Evolutionary conservation across 2,329 filamentous ascomycete species (phyloP).

Genomic region (Fusarium pseudograminearum): DNA sequence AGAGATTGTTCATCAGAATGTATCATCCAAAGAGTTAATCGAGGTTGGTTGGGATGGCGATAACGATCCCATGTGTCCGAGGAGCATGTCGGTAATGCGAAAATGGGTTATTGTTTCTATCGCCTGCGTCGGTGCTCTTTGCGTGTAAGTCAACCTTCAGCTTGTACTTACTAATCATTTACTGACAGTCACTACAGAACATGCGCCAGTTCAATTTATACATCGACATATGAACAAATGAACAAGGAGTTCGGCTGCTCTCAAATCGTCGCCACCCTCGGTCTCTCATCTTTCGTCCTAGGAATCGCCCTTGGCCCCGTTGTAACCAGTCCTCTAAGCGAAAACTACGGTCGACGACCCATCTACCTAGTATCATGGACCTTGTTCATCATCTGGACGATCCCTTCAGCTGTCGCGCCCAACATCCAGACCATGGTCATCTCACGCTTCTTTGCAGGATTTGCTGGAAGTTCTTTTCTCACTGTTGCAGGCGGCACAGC

Average conservation of each 20-base stretch:
- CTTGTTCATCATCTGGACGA: slow-evolving; percentile 79
- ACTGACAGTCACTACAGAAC: slow-evolving; percentile 62
- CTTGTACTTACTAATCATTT: too few species aligned
- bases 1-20: slow-evolving; percentile 4
- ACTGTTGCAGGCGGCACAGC: slow-evolving; percentile 41
- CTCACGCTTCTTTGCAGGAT: slow-evolving; percentile 78
- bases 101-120: slow-evolving; percentile 37
- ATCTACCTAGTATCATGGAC: slow-evolving; percentile 79
- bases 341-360: slow-evolving; percentile 79
- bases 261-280: slow-evolving; percentile 15
- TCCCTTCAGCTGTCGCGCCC: slow-evolving; percentile 79
- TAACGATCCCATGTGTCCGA: slow-evolving; percentile 24
- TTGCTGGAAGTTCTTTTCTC: slow-evolving; percentile 64
- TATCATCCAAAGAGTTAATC: neutral
- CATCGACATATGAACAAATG: slow-evolving; percentile 37
- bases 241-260: slow-evolving; percentile 31
- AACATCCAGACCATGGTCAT: slow-evolving; percentile 83
- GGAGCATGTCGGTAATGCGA: slow-evolving; percentile 24
- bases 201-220: slow-evolving; percentile 82
- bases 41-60: slow-evolving; percentile 31
- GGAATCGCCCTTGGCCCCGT: slow-evolving; percentile 71
- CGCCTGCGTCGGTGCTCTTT: slow-evolving; percentile 27
- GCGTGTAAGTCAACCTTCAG: slow-evolving; percentile 24
- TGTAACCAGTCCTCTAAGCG: slow-evolving; percentile 69
- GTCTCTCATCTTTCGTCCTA: slow-evolving; percentile 39